Evolutionary conservation across 768 basidiomycete genomes (phyloP).

Genomic region (Boletus bicolor): DNA sequence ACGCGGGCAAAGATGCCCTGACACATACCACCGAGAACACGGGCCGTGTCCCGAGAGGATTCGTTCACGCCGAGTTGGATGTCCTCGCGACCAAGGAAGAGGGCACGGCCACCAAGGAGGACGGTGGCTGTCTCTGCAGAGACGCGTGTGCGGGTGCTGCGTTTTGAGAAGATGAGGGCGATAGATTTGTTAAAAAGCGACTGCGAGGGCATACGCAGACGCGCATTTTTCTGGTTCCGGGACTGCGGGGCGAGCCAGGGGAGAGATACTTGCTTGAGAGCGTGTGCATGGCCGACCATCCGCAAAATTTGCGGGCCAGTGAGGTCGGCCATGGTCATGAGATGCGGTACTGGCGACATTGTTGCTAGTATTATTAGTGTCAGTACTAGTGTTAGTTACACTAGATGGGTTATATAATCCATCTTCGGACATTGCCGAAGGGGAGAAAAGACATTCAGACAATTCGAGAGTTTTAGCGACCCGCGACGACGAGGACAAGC

Average conservation of each 20-base stretch:
- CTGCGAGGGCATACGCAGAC: constrained; percentile 62
- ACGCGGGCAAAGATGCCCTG: constrained; percentile 97
- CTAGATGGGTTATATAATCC: neutral
- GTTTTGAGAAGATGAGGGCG: constrained; percentile 88
- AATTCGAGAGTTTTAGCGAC: no score
- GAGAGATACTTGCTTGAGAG: constrained; percentile 58
- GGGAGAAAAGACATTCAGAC: neutral
- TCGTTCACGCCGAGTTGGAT: constrained; percentile 98
- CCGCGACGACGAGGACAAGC: constrained; percentile 3
- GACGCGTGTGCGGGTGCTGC: constrained; percentile 88
- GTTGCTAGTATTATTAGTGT: neutral
- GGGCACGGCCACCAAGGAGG: constrained; percentile 81
- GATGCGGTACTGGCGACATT: constrained; percentile 52
- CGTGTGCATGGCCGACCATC: constrained; percentile 60
- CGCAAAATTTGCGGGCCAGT: constrained; percentile 67
- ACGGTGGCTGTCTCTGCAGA: constrained; percentile 79
- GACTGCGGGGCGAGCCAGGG: constrained; percentile 64
- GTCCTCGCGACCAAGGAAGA: constrained; percentile 87
- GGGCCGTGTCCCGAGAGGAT: constrained; percentile 74
- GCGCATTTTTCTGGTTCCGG: constrained; percentile 28
- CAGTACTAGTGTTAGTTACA: no score
- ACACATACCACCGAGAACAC: constrained; percentile 91
- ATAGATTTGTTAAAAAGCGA: constrained; percentile 80
- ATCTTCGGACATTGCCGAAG: constrained; percentile 9
- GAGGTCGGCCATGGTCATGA: constrained; percentile 90